Conservation (phyloP, 768 basidiomycete species). For the Tricholoma matsutake region DNA sequence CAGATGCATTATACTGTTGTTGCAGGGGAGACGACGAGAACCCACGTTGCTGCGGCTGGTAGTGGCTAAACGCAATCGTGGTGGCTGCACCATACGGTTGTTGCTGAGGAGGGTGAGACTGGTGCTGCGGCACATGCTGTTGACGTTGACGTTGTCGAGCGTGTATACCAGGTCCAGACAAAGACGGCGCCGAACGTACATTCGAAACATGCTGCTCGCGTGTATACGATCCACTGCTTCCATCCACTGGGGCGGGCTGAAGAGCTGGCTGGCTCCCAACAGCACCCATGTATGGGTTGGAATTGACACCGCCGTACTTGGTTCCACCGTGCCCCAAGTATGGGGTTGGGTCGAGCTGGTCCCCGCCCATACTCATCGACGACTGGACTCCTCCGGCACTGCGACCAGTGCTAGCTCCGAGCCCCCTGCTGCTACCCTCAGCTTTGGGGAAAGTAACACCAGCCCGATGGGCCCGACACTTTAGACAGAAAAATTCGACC, state of each 20-base stretch:
- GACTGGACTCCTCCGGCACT: neutral
- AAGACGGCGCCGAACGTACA: neutral
- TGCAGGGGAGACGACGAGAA: slow-evolving; percentile 26
- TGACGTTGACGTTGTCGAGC: slow-evolving; percentile 8
- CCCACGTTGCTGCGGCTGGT: slow-evolving; percentile 41
- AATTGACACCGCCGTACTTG: neutral
- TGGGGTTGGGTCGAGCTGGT: neutral
- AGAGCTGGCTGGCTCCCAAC: neutral
- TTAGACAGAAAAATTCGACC: slow-evolving; percentile 78
- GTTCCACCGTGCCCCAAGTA: neutral
- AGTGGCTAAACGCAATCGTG: slow-evolving; percentile 44
- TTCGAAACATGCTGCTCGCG: slow-evolving; percentile 10
- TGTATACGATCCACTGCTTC: slow-evolving; percentile 8
- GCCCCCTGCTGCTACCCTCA: slow-evolving; percentile 9
- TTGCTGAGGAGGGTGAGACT: slow-evolving; percentile 10
- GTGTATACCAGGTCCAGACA: neutral
- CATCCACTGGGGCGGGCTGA: slow-evolving; percentile 7
- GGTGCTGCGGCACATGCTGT: slow-evolving; percentile 11
- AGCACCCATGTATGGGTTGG: slow-evolving; percentile 10
- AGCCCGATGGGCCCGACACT: slow-evolving; percentile 39
- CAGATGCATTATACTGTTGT: slow-evolving; percentile 14
- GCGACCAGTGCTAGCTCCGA: neutral
- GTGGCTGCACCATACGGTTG: slow-evolving; percentile 17
- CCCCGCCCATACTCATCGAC: neutral
- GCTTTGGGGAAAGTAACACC: slow-evolving; percentile 1